Evolutionary conservation across 176 grass and related monocot species (phyloP), one percentile per base, ranked within the genome.

Genomic region (Zizania latifolia): DNA sequence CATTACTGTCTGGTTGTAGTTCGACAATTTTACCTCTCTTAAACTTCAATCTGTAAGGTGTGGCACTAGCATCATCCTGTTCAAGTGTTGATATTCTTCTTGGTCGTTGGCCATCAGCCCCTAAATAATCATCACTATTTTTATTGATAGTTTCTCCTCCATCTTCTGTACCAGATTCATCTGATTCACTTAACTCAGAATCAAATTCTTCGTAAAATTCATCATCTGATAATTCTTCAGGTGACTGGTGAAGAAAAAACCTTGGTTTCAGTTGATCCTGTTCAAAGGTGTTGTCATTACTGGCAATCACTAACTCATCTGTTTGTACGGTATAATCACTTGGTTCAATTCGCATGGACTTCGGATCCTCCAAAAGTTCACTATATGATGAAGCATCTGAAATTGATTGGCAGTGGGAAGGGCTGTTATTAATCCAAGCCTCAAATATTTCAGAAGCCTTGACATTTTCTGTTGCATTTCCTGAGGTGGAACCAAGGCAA

Each of bases 1-100:
- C 86, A 79, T 72, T 85, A 37, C 62, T 81, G 27, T 92, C 86
- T 64, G 84, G 56, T 24, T 81, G 67, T 39, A 90, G 89, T 65
- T 99, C 91, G 37, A 99, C 65, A 81, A 89, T 86, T 80, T 81
- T 91, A 81, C 88, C 91, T 74, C 82, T 85, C 81, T 75, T 99
- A 48, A 94, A 99, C 68, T 90, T 94, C 50, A 99, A 68, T 70
- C 90, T 94, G 45, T 99, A 88, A 62, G 95, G 71, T 64, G 68
- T 78, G 35, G 60, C 29, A 77, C 14, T 71, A 65, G 65, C 39
- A 78, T 88, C 85, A 75, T 94, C 86, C 30, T 30, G n/a, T 62
- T 85, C 39, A 14, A 75, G 22, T 10, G 33, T 0, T 33, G 84
- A 39, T 21, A 4, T 81, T 86, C 83, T 90, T 80, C 75, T 82